Conservation (phyloP, 371 early-diverging fungal species). For the Lichtheimia corymbifera region DNA sequence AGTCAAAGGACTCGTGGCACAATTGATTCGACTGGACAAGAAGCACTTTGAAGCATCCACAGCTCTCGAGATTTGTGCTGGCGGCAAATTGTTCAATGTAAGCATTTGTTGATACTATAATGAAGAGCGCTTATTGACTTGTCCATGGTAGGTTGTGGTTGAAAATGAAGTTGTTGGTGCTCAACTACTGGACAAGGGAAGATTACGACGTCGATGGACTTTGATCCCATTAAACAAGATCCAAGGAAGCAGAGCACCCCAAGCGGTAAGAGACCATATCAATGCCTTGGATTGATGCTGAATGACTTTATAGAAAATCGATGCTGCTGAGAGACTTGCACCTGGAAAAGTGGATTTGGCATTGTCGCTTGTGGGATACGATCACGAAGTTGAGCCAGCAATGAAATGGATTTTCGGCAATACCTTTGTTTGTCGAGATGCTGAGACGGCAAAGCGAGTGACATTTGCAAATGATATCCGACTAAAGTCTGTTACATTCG, state of each 20-base stretch:
- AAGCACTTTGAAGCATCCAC: slow-evolving; percentile 62
- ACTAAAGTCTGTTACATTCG: slow-evolving; percentile 91
- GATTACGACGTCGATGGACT: slow-evolving; percentile 84
- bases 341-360: slow-evolving; percentile 88
- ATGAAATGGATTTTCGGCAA: slow-evolving; percentile 97
- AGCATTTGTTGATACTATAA: background rate
- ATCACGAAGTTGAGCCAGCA: slow-evolving; percentile 76
- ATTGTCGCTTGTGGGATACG: slow-evolving; percentile 79
- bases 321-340: slow-evolving; percentile 71
- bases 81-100: slow-evolving; percentile 90
- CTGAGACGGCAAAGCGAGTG: slow-evolving; percentile 81
- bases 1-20: slow-evolving; percentile 93
- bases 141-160: slow-evolving; percentile 78
- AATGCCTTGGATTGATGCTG: background rate
- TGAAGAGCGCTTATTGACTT: background rate
- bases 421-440: slow-evolving; percentile 91
- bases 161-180: slow-evolving; percentile 88
- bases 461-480: slow-evolving; percentile 85
- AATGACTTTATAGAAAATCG: slow-evolving; percentile 40
- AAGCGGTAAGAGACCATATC: slow-evolving; percentile 48
- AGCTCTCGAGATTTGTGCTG: slow-evolving; percentile 94
- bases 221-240: slow-evolving; percentile 99
- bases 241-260: slow-evolving; percentile 59
- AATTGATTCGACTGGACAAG: slow-evolving; percentile 75
- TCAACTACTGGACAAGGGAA: slow-evolving; percentile 80